phyloP scores from a whole-genome alignment of 768 basidiomycete genomes.

The Lenzites betulinus region DNA sequence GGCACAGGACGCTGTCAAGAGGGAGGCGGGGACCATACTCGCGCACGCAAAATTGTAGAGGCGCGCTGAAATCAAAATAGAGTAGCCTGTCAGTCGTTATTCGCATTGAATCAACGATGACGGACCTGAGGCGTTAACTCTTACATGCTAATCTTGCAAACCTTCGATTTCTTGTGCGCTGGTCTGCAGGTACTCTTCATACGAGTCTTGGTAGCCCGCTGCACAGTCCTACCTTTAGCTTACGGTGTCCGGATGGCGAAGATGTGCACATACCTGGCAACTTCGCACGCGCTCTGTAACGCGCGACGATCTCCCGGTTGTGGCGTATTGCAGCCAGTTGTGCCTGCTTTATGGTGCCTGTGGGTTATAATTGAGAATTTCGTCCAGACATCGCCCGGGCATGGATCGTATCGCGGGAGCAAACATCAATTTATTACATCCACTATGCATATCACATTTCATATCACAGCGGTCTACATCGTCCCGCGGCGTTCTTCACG shows the following conservation, averaged over 20 bases:
- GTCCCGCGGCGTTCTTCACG: background rate
- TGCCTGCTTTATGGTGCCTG: constrained; percentile 86
- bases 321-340: constrained; percentile 77
- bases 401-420: no score
- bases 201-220: constrained; percentile 65
- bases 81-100: background rate
- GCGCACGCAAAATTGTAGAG: constrained; percentile 24
- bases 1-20: background rate
- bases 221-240: background rate
- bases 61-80: background rate
- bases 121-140: background rate
- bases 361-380: no score
- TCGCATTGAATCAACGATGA: background rate
- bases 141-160: constrained; percentile 54
- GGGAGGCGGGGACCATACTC: background rate
- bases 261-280: constrained; percentile 45
- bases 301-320: constrained; percentile 70
- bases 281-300: constrained; percentile 57
- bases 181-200: constrained; percentile 55
- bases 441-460: no score
- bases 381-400: no score
- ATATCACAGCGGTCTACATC: no score
- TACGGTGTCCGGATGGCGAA: background rate
- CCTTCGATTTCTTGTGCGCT: constrained; percentile 65
- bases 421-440: no score